These are phyloP conservation scores for Salisapilia sapeloensis DNA, from an alignment of 352 stramenopile species.

Conservation along the genomic window DNA sequence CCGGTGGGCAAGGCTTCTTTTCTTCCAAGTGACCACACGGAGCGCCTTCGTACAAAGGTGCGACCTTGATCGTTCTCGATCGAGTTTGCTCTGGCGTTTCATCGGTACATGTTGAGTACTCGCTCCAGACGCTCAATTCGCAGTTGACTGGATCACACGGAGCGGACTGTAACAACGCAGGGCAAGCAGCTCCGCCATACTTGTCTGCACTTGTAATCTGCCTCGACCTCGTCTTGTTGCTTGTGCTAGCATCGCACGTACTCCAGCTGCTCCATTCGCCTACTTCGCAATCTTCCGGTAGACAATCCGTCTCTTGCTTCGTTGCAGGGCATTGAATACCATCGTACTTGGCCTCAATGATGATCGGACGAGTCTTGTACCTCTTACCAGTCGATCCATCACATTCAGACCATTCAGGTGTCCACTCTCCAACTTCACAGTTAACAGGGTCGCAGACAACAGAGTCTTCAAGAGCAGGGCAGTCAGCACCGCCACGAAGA, in stretches of 20 bases:
- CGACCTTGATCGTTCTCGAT: constrained; percentile 11
- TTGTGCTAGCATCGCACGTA: constrained; percentile 7
- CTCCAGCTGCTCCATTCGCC: constrained; percentile 15
- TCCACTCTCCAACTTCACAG: constrained; percentile 20
- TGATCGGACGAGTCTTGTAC: constrained; percentile 16
- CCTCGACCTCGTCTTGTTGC: constrained; percentile 18
- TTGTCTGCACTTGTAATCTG: constrained; percentile 17
- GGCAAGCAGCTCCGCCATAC: constrained; percentile 33
- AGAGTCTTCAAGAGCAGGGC: constrained; percentile 15
- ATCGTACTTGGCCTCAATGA: constrained; percentile 14
- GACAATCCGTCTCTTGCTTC: constrained; percentile 14
- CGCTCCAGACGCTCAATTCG: constrained; percentile 14
- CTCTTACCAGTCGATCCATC: constrained; percentile 11
- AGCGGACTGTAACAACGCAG: constrained; percentile 11
- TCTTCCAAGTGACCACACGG: constrained; percentile 10
- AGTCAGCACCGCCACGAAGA: constrained; percentile 12
- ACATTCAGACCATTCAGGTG: constrained; percentile 12
- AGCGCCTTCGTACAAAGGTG: constrained; percentile 14
- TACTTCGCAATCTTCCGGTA: constrained; percentile 27
- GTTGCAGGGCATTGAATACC: constrained; percentile 14
- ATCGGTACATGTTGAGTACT: constrained; percentile 33
- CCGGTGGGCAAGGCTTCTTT: constrained; percentile 13
- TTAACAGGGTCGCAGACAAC: constrained; percentile 18
- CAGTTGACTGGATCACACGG: constrained; percentile 31
- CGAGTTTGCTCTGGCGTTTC: constrained; percentile 13